phyloP scores from a whole-genome alignment of 139 green algal species.

The Tetradesmus obliquus region DNA sequence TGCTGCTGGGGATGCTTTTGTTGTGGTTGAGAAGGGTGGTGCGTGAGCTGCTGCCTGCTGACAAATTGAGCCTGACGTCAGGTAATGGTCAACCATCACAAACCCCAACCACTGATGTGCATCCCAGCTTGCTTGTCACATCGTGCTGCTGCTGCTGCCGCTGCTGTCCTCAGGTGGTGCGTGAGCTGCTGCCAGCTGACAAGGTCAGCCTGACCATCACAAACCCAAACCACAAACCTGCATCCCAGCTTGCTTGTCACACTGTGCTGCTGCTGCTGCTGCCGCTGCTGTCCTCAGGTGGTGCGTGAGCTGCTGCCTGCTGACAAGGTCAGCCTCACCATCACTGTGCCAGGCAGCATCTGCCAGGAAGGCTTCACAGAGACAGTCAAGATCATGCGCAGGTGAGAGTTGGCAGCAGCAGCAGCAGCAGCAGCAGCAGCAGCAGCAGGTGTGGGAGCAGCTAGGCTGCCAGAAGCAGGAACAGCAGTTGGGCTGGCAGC shows the following conservation, averaged over 20 bases:
- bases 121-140: too few species aligned
- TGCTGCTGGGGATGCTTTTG: too few species aligned
- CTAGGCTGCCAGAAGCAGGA: neutral
- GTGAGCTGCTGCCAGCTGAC: neutral
- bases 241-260: too few species aligned
- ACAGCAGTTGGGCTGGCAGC: neutral
- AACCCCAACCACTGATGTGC: too few species aligned
- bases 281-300: slow-evolving; percentile 13
- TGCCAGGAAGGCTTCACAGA: neutral
- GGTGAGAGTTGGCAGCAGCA: neutral
- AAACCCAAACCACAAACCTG: too few species aligned
- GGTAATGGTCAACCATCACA: too few species aligned
- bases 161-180: neutral
- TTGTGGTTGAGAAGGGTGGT: neutral
- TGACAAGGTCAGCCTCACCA: slow-evolving; percentile 26
- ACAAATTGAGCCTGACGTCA: neutral
- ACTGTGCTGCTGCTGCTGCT: neutral
- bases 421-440: neutral
- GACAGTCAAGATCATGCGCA: slow-evolving; percentile 20
- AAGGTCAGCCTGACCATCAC: neutral
- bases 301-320: slow-evolving; percentile 27
- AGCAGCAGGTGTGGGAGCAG: too few species aligned
- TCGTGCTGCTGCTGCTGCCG: too few species aligned
- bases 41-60: neutral
- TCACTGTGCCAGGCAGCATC: slow-evolving; percentile 25